Evolutionary conservation across 192 early-diverging fungal genomes (phyloP), one percentile per base, ranked within the genome.

Genomic region (Coemansia furcata): DNA sequence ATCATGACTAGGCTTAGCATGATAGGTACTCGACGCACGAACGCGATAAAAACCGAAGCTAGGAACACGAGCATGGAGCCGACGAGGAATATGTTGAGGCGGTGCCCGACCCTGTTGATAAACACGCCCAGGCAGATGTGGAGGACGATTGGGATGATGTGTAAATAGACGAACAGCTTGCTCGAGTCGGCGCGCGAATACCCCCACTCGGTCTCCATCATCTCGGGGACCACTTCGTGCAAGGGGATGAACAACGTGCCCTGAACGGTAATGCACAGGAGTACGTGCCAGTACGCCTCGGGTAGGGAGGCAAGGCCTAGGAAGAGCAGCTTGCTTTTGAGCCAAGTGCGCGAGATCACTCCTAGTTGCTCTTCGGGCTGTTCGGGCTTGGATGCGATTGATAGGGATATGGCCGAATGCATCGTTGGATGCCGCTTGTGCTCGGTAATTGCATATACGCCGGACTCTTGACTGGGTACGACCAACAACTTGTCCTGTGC

Each of bases 91-190:
- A 89, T 55, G 50, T 71, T 73, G 15, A 85, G 65, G 14, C 86
- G 82, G 33, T 67, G 68, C 1, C 87, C 87, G 32, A 84, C 68
- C 10, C 71, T 77, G 60, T 89, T 86, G 70, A 89, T 86, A 33
- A 86, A 57, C 26, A 86, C 66, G 36, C 87, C 87, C n/a, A 86
- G 57, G 9, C 76, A 8, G 15, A 86, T 74, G 11, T 87, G 84
- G 26, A 83, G 78, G 26, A 84, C 73, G 58, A 87, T 86, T 10
- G 87, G 87, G 49, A 87, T 80, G 9, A 80, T 69, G 40, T 86
- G 81, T 21, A 84, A 73, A 15, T 84, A 82, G 37, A 84, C 84
- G 44, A 81, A 82, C 36, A 78, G 60, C 60, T 73, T 76, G 58
- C 79, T 81, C 6, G 84, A 78, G 52, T 82, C 47, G 0, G 72